A percentile compares a stretch with the other conserved stretches of the same genome.
Conservation (phyloP, 495 filamentous ascomycete genomes). For the Aspergillus egyptiacus region DNA sequence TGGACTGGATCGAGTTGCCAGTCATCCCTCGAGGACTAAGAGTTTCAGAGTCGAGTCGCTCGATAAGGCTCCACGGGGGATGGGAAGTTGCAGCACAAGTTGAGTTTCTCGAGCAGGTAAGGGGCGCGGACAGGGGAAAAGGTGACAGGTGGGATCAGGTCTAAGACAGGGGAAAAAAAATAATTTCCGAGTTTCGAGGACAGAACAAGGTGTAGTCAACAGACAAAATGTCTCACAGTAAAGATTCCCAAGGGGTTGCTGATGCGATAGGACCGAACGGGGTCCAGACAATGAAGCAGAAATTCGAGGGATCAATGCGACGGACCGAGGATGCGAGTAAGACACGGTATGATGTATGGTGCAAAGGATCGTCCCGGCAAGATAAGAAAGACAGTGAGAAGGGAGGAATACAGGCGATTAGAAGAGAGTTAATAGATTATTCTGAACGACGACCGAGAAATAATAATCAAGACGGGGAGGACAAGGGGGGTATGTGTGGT, state of each 20-base stretch:
- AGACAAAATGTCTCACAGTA: slow-evolving; percentile 2
- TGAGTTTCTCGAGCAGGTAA: slow-evolving; percentile 15
- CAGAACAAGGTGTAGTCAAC: not conserved
- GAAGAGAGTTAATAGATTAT: slow-evolving; percentile 13
- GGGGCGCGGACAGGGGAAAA: slow-evolving; percentile 6
- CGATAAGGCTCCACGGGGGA: slow-evolving; percentile 22
- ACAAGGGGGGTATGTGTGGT: slow-evolving; percentile 15
- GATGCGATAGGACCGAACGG: slow-evolving; percentile 2
- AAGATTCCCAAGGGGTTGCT: slow-evolving; percentile 3
- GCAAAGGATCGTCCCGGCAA: not conserved
- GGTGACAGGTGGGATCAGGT: slow-evolving; percentile 11
- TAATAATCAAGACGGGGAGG: slow-evolving; percentile 13
- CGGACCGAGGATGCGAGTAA: slow-evolving; percentile 17
- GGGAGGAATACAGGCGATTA: slow-evolving; percentile 13
- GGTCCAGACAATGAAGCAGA: slow-evolving; percentile 5
- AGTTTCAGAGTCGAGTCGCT: slow-evolving; percentile 16
- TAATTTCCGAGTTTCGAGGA: not conserved
- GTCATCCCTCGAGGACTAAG: slow-evolving; percentile 40
- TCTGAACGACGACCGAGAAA: slow-evolving; percentile 6
- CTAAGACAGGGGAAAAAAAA: not conserved
- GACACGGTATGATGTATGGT: slow-evolving; percentile 16
- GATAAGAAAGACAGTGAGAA: slow-evolving; percentile 4
- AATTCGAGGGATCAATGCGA: slow-evolving; percentile 19
- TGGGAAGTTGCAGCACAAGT: slow-evolving; percentile 18
- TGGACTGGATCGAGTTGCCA: slow-evolving; percentile 44